Conservation (phyloP, 225 moss, liverwort and hornwort genomes). For the Straminergon stramineum region DNA sequence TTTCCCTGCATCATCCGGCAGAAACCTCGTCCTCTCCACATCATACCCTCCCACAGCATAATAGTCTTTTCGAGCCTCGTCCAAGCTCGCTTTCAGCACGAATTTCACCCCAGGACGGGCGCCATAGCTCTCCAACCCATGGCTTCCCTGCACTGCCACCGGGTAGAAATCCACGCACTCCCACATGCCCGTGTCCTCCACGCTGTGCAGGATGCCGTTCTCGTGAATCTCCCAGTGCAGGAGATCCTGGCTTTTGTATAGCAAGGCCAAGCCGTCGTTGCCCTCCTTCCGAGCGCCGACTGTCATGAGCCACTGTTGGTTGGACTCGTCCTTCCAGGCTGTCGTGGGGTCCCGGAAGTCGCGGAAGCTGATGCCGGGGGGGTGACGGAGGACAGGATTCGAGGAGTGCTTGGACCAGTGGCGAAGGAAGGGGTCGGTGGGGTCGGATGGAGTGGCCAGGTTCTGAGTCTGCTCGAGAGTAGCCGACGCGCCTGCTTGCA, state of each 20-base stretch:
- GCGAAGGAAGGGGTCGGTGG: slow-evolving; percentile 46
- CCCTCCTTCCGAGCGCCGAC: slow-evolving; percentile 36
- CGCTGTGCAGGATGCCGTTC: slow-evolving; percentile 18
- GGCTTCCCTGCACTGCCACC: slow-evolving; percentile 7
- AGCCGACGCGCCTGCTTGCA: slow-evolving; percentile 9
- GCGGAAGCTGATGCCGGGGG: slow-evolving; percentile 4
- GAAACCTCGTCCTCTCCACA: slow-evolving; percentile 12
- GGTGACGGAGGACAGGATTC: slow-evolving; percentile 57
- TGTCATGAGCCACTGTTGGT: slow-evolving; percentile 45
- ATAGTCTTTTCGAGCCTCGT: slow-evolving; percentile 30
- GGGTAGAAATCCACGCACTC: slow-evolving; percentile 90
- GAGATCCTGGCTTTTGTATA: slow-evolving; percentile 59
- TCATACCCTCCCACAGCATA: slow-evolving; percentile 64
- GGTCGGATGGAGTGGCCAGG: slow-evolving; percentile 49
- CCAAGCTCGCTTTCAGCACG: slow-evolving; percentile 67
- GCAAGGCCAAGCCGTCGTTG: slow-evolving; percentile 39
- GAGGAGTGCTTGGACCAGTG: slow-evolving; percentile 50
- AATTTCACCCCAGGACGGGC: slow-evolving; percentile 21
- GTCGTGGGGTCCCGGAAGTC: slow-evolving; percentile 78
- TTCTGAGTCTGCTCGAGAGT: slow-evolving; percentile 50
- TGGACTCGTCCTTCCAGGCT: slow-evolving; percentile 55
- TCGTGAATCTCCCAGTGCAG: slow-evolving; percentile 46
- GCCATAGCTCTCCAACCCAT: slow-evolving; percentile 8
- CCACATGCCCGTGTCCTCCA: slow-evolving; percentile 67
- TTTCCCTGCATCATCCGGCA: neutral